Evolutionary conservation across 2,329 filamentous ascomycete genomes (phyloP).

Genomic region (Emergomyces africanus): DNA sequence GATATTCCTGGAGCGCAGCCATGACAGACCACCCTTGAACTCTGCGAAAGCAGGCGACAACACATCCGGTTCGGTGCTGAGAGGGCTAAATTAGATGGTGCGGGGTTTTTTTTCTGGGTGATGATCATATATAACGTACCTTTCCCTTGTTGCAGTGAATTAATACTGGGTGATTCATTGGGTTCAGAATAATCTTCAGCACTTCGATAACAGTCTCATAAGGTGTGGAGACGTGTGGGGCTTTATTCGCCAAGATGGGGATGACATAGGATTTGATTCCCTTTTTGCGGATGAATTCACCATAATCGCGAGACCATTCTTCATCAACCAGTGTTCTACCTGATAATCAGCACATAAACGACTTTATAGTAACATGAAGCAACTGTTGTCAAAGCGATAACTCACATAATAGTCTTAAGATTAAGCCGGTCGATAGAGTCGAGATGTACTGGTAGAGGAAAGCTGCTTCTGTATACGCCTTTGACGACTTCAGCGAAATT

Average conservation of each 20-base stretch:
- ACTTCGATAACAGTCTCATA: slow-evolving; percentile 56
- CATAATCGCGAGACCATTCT: slow-evolving; percentile 39
- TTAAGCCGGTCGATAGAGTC: slow-evolving; percentile 53
- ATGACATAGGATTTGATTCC: slow-evolving; percentile 63
- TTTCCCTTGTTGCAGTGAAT: slow-evolving; percentile 92
- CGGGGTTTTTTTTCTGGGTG: not conserved
- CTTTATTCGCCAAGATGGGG: slow-evolving; percentile 80
- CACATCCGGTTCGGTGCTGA: slow-evolving; percentile 77
- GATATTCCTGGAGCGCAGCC: slow-evolving; percentile 60
- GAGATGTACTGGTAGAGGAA: slow-evolving; percentile 59
- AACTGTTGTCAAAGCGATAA: slow-evolving; percentile 4
- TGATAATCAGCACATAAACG: slow-evolving; percentile 2
- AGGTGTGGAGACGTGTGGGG: slow-evolving; percentile 50
- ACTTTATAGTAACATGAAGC: not conserved
- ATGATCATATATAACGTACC: slow-evolving; percentile 28
- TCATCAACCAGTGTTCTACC: slow-evolving; percentile 51
- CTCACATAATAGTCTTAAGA: slow-evolving; percentile 69
- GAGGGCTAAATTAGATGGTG: not conserved
- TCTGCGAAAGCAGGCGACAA: slow-evolving; percentile 68
- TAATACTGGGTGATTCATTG: slow-evolving; percentile 63
- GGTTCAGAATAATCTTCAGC: slow-evolving; percentile 57
- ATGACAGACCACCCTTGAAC: slow-evolving; percentile 53
- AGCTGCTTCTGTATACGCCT: slow-evolving; percentile 71
- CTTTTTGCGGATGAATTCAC: slow-evolving; percentile 50
- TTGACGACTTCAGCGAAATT: slow-evolving; percentile 69